phyloP scores from a whole-genome alignment of 2,329 filamentous ascomycete species.

The Arthroderma uncinatum region DNA sequence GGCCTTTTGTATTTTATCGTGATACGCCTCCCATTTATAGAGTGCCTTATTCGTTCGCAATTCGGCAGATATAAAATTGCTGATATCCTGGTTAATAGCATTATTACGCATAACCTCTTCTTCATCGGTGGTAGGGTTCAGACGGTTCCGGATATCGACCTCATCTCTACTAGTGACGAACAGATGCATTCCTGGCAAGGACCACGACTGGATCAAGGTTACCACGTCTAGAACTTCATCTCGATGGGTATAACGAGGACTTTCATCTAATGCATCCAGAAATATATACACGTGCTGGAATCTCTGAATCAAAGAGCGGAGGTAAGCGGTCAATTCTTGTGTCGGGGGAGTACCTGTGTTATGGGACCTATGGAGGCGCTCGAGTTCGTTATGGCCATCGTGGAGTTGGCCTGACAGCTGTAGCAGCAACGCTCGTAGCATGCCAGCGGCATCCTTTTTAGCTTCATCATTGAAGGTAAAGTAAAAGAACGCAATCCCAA shows the following conservation, averaged over 20 bases:
- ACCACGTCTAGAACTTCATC: constrained; percentile 12
- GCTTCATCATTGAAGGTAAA: constrained; percentile 22
- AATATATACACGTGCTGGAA: constrained; percentile 16
- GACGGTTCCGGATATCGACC: constrained; percentile 14
- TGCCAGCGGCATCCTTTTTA: constrained; percentile 18
- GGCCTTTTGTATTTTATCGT: constrained; percentile 12
- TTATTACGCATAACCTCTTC: constrained; percentile 13
- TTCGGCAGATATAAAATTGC: no score
- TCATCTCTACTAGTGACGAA: constrained; percentile 20
- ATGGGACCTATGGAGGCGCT: constrained; percentile 11
- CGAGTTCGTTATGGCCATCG: constrained; percentile 13
- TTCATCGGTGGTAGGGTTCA: constrained; percentile 12
- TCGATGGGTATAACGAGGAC: constrained; percentile 8
- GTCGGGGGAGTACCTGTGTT: constrained; percentile 12
- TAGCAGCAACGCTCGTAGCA: constrained; percentile 21
- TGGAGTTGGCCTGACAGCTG: constrained; percentile 16
- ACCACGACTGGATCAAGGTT: constrained; percentile 13
- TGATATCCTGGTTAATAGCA: constrained; percentile 17
- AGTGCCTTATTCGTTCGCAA: no score
- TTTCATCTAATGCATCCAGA: constrained; percentile 19
- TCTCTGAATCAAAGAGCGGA: constrained; percentile 10
- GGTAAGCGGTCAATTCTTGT: constrained; percentile 11
- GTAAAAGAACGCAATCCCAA: constrained; percentile 22
- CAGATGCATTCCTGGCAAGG: constrained; percentile 18
- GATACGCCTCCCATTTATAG: no score